A percentile compares a stretch with the other conserved stretches of the same genome.
Conservation (phyloP, 148 eudicot species). For the Gaultheria prostrata region DNA sequence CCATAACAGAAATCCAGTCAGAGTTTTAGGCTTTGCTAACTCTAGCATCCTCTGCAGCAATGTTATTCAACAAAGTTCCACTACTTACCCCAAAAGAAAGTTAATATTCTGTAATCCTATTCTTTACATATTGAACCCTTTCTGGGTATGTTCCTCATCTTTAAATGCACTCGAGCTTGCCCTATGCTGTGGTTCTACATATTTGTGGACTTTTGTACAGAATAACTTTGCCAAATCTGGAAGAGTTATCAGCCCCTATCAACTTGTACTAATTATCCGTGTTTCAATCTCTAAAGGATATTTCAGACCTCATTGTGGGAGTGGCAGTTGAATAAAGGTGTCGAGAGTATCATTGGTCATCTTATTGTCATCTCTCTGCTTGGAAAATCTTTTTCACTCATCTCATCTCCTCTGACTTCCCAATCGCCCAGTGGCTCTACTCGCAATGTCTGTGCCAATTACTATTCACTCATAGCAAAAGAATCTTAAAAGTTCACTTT, state of each 20-base stretch:
- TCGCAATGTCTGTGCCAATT: not conserved
- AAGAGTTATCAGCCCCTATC: not conserved
- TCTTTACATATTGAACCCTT: not conserved
- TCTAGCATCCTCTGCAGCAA: not conserved
- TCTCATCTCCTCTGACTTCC: not conserved
- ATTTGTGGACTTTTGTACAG: not conserved
- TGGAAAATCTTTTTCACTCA: not conserved
- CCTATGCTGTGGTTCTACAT: not conserved
- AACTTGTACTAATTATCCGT: not conserved
- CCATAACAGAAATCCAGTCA: not conserved
- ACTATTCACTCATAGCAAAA: not conserved
- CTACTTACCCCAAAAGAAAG: not conserved
- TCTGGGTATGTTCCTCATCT: not conserved
- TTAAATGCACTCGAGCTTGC: not conserved
- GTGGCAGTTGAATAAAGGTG: not conserved
- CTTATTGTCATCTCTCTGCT: not conserved
- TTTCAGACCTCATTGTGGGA: not conserved
- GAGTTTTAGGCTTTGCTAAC: not conserved
- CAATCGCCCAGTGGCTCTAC: not conserved
- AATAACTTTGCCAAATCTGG: conserved; percentile 1
- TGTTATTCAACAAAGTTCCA: not conserved
- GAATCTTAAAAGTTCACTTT: not conserved
- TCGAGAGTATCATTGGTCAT: not conserved
- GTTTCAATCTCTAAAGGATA: not conserved
- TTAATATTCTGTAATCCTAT: not conserved